These are phyloP conservation scores for Neopestalotiopsis sp. DNA, from an alignment of 2,329 filamentous ascomycete species.

Conservation along the genomic window DNA sequence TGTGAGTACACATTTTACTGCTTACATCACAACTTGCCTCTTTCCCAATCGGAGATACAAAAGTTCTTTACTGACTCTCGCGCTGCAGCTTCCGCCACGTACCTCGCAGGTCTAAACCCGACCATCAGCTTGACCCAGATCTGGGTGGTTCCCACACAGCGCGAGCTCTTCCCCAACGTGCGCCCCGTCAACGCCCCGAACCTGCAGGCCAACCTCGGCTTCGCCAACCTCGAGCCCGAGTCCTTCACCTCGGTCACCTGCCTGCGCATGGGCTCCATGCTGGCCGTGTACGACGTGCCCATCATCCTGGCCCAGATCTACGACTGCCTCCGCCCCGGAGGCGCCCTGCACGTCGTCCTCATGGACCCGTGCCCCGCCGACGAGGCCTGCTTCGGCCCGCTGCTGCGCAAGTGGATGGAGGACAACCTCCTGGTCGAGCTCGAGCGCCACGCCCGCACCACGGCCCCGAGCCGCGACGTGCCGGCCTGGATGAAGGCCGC, in stretches of 20 bases:
- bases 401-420: constrained; percentile 66
- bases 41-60: not conserved
- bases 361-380: constrained; percentile 65
- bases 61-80: constrained; percentile 32
- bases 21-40: too few species aligned
- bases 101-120: constrained; percentile 51
- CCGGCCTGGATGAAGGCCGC: constrained; percentile 64
- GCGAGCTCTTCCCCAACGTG: constrained; percentile 45
- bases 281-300: constrained; percentile 62
- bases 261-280: constrained; percentile 60
- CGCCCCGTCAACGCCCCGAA: constrained; percentile 36
- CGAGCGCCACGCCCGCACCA: constrained; percentile 63
- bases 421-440: constrained; percentile 65
- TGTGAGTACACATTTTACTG: constrained; percentile 37
- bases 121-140: constrained; percentile 51
- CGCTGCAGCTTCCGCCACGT: constrained; percentile 52
- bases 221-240: constrained; percentile 29
- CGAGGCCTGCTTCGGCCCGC: constrained; percentile 59
- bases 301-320: constrained; percentile 61
- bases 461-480: constrained; percentile 63
- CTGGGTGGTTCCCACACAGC: constrained; percentile 47
- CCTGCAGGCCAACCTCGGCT: constrained; percentile 34
- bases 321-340: constrained; percentile 59
- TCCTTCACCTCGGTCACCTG: constrained; percentile 49
- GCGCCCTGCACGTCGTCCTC: constrained; percentile 63